A percentile compares a stretch with the other conserved stretches of the same genome.
phyloP scores from a whole-genome alignment of 2,329 filamentous ascomycete genomes.

The Botrytis pseudocinerea region DNA sequence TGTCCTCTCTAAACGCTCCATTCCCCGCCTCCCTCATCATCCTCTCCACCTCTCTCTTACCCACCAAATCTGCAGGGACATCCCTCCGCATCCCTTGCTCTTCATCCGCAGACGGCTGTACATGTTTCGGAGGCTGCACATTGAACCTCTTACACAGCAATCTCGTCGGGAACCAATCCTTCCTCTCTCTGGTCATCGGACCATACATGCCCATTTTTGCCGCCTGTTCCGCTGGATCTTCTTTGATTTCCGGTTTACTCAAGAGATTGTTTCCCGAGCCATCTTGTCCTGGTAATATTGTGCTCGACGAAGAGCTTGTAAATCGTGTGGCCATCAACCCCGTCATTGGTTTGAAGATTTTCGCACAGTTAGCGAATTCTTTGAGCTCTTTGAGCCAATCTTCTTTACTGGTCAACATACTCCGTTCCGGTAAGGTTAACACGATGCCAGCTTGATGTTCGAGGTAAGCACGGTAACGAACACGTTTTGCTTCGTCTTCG shows the following conservation, averaged over 20 bases:
- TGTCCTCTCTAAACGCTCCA: constrained; percentile 35
- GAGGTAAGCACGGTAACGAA: constrained; percentile 80
- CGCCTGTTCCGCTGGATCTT: constrained; percentile 81
- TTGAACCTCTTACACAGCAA: constrained; percentile 95
- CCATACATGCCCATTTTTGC: constrained; percentile 93
- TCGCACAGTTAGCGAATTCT: constrained; percentile 70
- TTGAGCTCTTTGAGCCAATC: constrained; percentile 79
- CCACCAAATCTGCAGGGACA: constrained; percentile 49
- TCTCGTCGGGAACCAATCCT: constrained; percentile 76
- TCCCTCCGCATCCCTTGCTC: constrained; percentile 35
- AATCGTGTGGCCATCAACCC: constrained; percentile 93
- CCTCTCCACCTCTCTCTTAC: constrained; percentile 55
- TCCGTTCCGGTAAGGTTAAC: constrained; percentile 55
- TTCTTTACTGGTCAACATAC: constrained; percentile 53
- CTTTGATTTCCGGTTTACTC: constrained; percentile 54
- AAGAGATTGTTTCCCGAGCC: constrained; percentile 46
- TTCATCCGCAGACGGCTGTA: constrained; percentile 48
- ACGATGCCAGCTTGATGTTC: constrained; percentile 70
- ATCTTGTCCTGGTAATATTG: constrained; percentile 38
- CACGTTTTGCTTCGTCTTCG: constrained; percentile 75
- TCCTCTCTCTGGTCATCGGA: constrained; percentile 71
- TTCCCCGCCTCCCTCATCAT: constrained; percentile 51
- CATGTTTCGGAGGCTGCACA: constrained; percentile 73
- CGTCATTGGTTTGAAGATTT: constrained; percentile 88
- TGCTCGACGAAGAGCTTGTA: constrained; percentile 61